Evolutionary conservation across 2,329 filamentous ascomycete genomes (phyloP), one percentile per base, ranked within the genome.

Genomic region (Rhynchosporium agropyri): DNA sequence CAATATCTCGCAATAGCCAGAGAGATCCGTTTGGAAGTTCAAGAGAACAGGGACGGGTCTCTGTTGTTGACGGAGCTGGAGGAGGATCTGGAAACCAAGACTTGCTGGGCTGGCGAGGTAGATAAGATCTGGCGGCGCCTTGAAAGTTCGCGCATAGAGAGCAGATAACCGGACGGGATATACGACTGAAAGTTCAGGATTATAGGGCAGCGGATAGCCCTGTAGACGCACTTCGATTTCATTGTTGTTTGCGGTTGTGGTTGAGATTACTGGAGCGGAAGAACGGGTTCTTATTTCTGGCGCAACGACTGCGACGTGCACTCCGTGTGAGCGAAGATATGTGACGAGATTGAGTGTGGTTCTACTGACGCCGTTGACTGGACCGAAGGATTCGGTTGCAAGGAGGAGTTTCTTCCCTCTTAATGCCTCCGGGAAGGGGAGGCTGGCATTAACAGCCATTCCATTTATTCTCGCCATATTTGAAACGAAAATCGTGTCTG

Each of bases 1-100:
- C n/a, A 91, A 77, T 57, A 90, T 89, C 55, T 83, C 81, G 70
- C 85, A 87, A 73, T 90, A 91, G 1, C 86, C 86, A 0, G 86
- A 84, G 9, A 91, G 77, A 71, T 90, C 88, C 0, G 88, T 91
- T 74, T 90, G 88, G 67, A 89, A 90, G 73, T 90, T 91, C 72
- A 87, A 83, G 49, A 90, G 79, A 1, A 89, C 78, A 2, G 83
- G 83, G 0, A 86, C 81, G 78, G 38, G 82, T 77, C 28, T 73
- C 74, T 79, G 77, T 60, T 89, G 80, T 67, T 89, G 86, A 50
- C 85, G 81, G 57, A 89, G 76, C 72, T 90, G 87, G n/a, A 90
- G 78, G 75, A 90, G 81, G 60, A 90, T 83, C 67, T 90, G 88
- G 69, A 90, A 90, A 3, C 88, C 88, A 2, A 90, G 77, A 4